Base-by-base conservation (phyloP, 441 rosid genomes). In the Geranium incanum region DNA sequence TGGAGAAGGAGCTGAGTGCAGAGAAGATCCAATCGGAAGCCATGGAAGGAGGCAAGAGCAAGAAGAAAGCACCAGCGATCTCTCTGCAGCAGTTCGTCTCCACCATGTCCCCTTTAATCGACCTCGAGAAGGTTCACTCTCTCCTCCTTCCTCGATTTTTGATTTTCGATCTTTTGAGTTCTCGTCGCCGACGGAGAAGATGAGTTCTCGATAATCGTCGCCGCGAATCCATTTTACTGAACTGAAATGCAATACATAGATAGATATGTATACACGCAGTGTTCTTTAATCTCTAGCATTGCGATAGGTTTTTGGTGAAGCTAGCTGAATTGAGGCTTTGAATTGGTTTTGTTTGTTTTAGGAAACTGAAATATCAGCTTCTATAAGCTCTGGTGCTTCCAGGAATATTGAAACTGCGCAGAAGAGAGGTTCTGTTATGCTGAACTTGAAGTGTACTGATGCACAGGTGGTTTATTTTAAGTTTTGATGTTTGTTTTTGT, bases 331-430 rank as follows among this genome's bases (percentile, higher is more conserved):
- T 62, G 66, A n/a, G 23, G 11, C 5, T 6, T 33, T 68, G 41
- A 52, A 5, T 36, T 12, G 45, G 36, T 70, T 74, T 28, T 57
- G 28, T 7, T 11, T 67, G 67, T 39, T 71, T 69, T 73, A 90
- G 93, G 97, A 92, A 71, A 90, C 99, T 0, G 99, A 92, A 83
- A 95, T 95, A 71, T 87, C 96, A 52, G 85, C 92, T 76, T 95
- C 99, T 5, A 83, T 95, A 67, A 80, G 74, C 80, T 81, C 95
- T 0, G 97, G 93, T 41, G 84, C 95, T 5, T 84, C 87, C 4
- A 81, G 97, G 74, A 92, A 81, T 79, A 76, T 92, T 59, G 96
- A 88, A 9, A 77, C 79, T 64, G 85, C 98, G 76, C 98, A 87
- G 72, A 90, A 83, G 86, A 88, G 84, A 75, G 99, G 99, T 60